Conservation (phyloP, 2,329 filamentous ascomycete genomes). For the Sphaerulina musiva region DNA sequence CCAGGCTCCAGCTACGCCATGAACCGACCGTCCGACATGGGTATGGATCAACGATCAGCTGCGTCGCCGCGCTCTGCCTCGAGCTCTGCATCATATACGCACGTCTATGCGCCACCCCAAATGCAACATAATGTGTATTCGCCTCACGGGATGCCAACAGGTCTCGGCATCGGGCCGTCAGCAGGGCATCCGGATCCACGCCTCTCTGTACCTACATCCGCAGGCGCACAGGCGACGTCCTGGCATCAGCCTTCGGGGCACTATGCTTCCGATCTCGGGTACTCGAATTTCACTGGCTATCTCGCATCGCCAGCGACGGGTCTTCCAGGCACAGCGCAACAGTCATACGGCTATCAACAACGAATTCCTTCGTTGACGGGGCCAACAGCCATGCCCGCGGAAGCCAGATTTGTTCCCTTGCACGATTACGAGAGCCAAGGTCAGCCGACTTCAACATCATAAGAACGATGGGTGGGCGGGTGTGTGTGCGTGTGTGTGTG, state of each 20-base stretch:
- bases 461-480: constrained; percentile 18
- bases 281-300: constrained; percentile 25
- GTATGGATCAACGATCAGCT: constrained; percentile 38
- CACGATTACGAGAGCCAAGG: constrained; percentile 31
- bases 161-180: constrained; percentile 32
- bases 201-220: constrained; percentile 28
- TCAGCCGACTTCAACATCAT: constrained; percentile 30
- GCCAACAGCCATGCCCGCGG: constrained; percentile 24
- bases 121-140: constrained; percentile 29
- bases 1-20: constrained; percentile 24
- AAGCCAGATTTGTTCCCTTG: constrained; percentile 32
- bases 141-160: constrained; percentile 21
- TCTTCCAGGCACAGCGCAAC: constrained; percentile 26
- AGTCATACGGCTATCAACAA: constrained; percentile 27
- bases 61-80: constrained; percentile 30
- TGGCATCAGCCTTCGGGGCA: constrained; percentile 32
- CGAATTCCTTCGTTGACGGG: constrained; percentile 28
- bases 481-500: no score
- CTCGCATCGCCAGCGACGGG: constrained; percentile 28
- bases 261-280: constrained; percentile 30
- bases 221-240: constrained; percentile 26
- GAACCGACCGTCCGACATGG: constrained; percentile 43
- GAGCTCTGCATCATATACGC: constrained; percentile 31
- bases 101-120: constrained; percentile 27
- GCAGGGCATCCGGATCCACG: constrained; percentile 38